Evolutionary conservation across 257 asterid species (phyloP).

Genomic region (Pogostemon cablin): DNA sequence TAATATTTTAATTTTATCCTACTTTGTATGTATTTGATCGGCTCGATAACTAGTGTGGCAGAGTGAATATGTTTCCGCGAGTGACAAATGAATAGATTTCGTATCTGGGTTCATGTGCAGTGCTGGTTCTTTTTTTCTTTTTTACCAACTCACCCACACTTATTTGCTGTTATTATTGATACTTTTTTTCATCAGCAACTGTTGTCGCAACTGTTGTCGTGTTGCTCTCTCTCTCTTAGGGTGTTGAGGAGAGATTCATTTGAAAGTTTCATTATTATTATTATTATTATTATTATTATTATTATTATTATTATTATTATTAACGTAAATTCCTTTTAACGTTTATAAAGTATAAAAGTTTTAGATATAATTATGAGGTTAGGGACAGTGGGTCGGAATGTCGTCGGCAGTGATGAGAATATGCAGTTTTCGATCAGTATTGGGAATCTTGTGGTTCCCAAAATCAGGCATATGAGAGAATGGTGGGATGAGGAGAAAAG

Average conservation of each 20-base stretch:
- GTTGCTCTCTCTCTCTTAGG: not conserved
- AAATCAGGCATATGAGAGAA: too few species aligned
- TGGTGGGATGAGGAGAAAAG: too few species aligned
- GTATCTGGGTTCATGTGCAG: slow-evolving; percentile 94
- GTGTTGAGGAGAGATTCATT: not conserved
- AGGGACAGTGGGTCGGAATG: not conserved
- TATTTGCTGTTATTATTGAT: not conserved
- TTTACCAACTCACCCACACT: not conserved
- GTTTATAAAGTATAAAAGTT: too few species aligned
- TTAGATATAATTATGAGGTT: not conserved
- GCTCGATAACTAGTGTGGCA: slow-evolving; percentile 43
- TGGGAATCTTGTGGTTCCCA: too few species aligned
- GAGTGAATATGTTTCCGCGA: slow-evolving; percentile 92
- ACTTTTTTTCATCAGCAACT: not conserved
- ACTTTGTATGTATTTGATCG: slow-evolving; percentile 18
- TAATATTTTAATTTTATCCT: slow-evolving; percentile 15
- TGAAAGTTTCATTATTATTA: not conserved
- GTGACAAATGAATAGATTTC: slow-evolving; percentile 84
- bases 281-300: not conserved
- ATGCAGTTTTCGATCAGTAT: too few species aligned
- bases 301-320: too few species aligned
- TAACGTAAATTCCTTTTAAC: too few species aligned
- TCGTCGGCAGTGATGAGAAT: too few species aligned
- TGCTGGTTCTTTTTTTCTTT: slow-evolving; percentile 60
- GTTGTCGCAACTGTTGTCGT: not conserved